Conservation (phyloP, 2,329 filamentous ascomycete genomes). For the Didymella pinodella region DNA sequence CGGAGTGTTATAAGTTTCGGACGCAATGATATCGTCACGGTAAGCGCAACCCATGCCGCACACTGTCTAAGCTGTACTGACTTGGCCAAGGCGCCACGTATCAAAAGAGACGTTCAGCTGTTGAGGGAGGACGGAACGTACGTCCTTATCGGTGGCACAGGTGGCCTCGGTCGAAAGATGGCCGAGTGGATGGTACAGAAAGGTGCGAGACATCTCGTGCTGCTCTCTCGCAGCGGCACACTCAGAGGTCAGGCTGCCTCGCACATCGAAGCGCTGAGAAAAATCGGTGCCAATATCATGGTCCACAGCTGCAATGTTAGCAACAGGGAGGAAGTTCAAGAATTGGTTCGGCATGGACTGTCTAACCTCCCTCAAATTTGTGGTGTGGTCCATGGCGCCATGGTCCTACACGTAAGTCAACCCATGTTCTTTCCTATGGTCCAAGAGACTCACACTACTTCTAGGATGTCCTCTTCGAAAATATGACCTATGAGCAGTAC, state of each 20-base stretch:
- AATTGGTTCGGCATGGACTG: conserved; percentile 13
- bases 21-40: conserved; percentile 31
- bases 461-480: conserved; percentile 15
- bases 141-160: conserved; percentile 39
- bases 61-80: neutral
- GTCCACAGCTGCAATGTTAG: conserved; percentile 31
- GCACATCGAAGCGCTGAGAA: conserved; percentile 26
- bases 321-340: conserved; percentile 24
- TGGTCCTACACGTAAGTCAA: conserved; percentile 27
- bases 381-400: conserved; percentile 28
- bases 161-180: conserved; percentile 41
- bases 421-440: neutral
- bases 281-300: conserved; percentile 24
- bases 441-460: neutral
- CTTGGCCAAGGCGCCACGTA: conserved; percentile 22
- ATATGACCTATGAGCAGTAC: conserved; percentile 24
- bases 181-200: conserved; percentile 35
- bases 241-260: conserved; percentile 23
- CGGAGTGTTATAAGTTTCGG: conserved; percentile 30
- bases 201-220: conserved; percentile 36
- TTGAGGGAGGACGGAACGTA: conserved; percentile 35
- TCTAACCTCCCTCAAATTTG: conserved; percentile 26
- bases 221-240: conserved; percentile 33
- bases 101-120: conserved; percentile 15
- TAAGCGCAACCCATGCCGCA: conserved; percentile 16